Percentiles rank a stretch among this genome's conserved stretches.
Evolutionary conservation across 148 eudicot species (phyloP).

Genomic region (Arctostaphylos glauca): DNA sequence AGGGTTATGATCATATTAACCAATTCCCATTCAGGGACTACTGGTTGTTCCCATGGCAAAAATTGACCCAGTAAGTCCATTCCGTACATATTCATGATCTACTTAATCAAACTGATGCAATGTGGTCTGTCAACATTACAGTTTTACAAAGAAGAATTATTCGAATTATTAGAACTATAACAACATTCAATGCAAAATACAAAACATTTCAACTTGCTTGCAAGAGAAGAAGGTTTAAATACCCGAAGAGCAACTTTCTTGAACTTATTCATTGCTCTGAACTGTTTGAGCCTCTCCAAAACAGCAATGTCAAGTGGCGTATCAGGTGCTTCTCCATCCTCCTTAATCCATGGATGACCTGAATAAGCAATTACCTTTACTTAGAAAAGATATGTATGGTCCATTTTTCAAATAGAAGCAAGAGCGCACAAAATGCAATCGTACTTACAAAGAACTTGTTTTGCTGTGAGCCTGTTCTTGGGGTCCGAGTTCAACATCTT

Average conservation of each 20-base stretch:
- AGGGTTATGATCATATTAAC: neutral
- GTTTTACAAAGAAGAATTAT: neutral
- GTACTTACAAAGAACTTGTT: constrained; percentile 77
- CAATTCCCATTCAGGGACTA: neutral
- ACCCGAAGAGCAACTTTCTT: constrained; percentile 98
- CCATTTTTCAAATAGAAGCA: neutral
- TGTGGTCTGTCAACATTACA: neutral
- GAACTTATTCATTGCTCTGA: constrained; percentile 92
- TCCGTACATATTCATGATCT: neutral
- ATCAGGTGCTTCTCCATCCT: constrained; percentile 92
- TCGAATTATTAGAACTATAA: neutral
- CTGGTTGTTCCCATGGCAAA: neutral
- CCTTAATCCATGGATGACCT: constrained; percentile 97
- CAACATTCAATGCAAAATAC: neutral
- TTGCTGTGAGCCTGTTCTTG: constrained; percentile 82
- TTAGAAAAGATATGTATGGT: neutral
- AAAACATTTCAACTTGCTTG: neutral
- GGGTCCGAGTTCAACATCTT: constrained; percentile 89
- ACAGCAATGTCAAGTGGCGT: constrained; percentile 96
- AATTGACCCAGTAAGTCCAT: neutral
- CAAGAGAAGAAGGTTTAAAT: constrained; percentile 3
- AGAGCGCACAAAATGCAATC: neutral
- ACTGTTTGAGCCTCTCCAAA: constrained; percentile 72
- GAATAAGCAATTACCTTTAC: neutral
- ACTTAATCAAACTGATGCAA: neutral